Evolutionary conservation across 805 yeast species (phyloP).

Genomic region (Candida chilensis): DNA sequence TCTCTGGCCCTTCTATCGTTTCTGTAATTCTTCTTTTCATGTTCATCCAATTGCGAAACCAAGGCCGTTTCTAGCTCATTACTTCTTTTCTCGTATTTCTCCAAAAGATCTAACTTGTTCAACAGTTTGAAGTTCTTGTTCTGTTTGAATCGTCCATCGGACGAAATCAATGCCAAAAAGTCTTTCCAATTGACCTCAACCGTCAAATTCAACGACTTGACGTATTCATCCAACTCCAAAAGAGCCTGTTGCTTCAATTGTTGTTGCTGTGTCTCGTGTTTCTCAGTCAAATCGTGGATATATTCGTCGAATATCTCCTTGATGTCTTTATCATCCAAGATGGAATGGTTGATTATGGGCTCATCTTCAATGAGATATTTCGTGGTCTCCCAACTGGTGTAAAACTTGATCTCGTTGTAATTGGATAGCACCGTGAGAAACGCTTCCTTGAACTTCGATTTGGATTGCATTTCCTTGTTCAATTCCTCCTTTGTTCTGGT

Average conservation of each 20-base stretch:
- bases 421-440: constrained; percentile 36
- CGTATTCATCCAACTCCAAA: constrained; percentile 40
- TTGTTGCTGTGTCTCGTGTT: constrained; percentile 13
- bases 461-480: constrained; percentile 39
- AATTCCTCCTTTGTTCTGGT: constrained; percentile 41
- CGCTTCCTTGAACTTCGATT: constrained; percentile 47
- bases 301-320: constrained; percentile 44
- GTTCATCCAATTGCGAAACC: constrained; percentile 13
- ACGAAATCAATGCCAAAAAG: constrained; percentile 20
- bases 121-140: constrained; percentile 46
- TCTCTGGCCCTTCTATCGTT: constrained; percentile 61
- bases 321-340: constrained; percentile 49
- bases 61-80: constrained; percentile 16
- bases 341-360: constrained; percentile 53
- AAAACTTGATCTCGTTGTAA: constrained; percentile 36
- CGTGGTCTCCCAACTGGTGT: constrained; percentile 57
- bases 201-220: constrained; percentile 19
- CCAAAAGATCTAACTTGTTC: constrained; percentile 50
- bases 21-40: constrained; percentile 34
- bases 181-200: constrained; percentile 26
- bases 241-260: constrained; percentile 37
- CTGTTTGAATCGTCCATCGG: constrained; percentile 46
- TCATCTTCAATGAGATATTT: constrained; percentile 50
- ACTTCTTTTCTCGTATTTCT: constrained; percentile 29
- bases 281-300: constrained; percentile 24